A percentile compares a stretch with the other conserved stretches of the same genome.
Evolutionary conservation across 2,329 filamentous ascomycete species (phyloP).

Genomic region (Penicillium sp.): DNA sequence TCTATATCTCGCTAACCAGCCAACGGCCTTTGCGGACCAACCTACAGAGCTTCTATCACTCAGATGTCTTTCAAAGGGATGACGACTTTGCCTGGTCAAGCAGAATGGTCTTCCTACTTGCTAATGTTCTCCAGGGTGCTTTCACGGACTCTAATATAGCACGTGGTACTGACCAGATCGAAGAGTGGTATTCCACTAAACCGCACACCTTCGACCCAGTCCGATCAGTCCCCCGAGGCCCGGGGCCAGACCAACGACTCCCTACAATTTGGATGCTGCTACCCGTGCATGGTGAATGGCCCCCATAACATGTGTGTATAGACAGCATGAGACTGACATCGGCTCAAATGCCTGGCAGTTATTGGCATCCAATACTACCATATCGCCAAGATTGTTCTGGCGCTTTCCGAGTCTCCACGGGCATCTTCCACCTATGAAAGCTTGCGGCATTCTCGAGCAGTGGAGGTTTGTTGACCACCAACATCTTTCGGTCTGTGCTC

Average conservation of each 20-base stretch:
- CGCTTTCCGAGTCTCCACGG: constrained; percentile 14
- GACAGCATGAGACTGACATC: neutral
- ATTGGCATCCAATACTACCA: constrained; percentile 36
- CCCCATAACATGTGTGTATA: neutral
- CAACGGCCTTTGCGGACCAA: constrained; percentile 33
- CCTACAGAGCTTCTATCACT: constrained; percentile 33
- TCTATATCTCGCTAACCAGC: constrained; percentile 36
- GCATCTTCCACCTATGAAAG: constrained; percentile 16
- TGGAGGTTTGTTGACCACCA: constrained; percentile 15
- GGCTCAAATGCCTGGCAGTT: constrained; percentile 17
- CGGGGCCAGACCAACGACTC: constrained; percentile 20
- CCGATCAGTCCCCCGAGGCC: constrained; percentile 16
- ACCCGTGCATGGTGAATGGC: constrained; percentile 26
- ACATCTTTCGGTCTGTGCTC: neutral
- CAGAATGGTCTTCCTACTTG: constrained; percentile 35
- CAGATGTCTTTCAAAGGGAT: constrained; percentile 29
- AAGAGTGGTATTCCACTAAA: constrained; percentile 21
- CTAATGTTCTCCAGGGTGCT: constrained; percentile 26
- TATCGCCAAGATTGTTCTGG: constrained; percentile 30
- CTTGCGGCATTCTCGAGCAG: constrained; percentile 18
- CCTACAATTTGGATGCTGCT: constrained; percentile 32
- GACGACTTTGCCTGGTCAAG: constrained; percentile 39
- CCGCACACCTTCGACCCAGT: constrained; percentile 29
- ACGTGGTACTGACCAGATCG: constrained; percentile 9
- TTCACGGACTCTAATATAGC: constrained; percentile 8